Evolutionary conservation across 805 yeast species (phyloP).

Genomic region (Kodamaea jinghongensis): DNA sequence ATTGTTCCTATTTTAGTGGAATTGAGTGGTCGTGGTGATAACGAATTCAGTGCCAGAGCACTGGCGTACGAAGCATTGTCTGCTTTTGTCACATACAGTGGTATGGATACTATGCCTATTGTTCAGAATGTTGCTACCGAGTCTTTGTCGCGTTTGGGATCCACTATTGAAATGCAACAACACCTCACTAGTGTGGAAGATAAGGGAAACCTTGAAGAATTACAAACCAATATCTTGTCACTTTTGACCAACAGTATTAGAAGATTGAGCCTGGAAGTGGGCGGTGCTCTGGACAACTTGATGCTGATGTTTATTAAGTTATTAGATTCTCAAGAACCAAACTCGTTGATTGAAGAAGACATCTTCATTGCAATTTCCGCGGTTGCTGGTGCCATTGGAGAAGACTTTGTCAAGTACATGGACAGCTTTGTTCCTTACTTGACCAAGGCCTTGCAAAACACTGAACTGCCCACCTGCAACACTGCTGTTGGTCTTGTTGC

Average conservation of each 20-base stretch:
- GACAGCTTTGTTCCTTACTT: constrained; percentile 80
- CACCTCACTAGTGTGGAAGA: constrained; percentile 68
- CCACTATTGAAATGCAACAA: constrained; percentile 54
- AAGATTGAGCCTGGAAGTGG: constrained; percentile 67
- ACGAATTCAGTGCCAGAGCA: constrained; percentile 85
- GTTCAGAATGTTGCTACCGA: constrained; percentile 75
- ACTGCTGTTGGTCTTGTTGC: constrained; percentile 95
- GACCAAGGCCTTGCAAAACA: constrained; percentile 73
- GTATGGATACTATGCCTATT: constrained; percentile 63
- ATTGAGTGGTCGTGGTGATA: constrained; percentile 70
- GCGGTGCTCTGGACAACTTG: constrained; percentile 71
- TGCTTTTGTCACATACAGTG: constrained; percentile 71
- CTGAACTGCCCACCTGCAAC: constrained; percentile 77
- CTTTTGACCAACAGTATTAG: constrained; percentile 81
- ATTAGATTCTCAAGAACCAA: constrained; percentile 54
- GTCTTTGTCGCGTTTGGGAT: constrained; percentile 67
- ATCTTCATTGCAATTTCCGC: constrained; percentile 90
- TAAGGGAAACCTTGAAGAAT: constrained; percentile 75
- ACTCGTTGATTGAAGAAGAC: constrained; percentile 89
- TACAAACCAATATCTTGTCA: constrained; percentile 78
- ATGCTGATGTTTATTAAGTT: constrained; percentile 81
- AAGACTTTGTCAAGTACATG: constrained; percentile 71
- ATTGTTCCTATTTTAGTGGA: constrained; percentile 69
- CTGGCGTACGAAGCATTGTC: constrained; percentile 96
- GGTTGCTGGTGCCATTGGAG: constrained; percentile 76